Base-by-base conservation (phyloP, 805 yeast species). In the Pichia pseudocactophila region DNA sequence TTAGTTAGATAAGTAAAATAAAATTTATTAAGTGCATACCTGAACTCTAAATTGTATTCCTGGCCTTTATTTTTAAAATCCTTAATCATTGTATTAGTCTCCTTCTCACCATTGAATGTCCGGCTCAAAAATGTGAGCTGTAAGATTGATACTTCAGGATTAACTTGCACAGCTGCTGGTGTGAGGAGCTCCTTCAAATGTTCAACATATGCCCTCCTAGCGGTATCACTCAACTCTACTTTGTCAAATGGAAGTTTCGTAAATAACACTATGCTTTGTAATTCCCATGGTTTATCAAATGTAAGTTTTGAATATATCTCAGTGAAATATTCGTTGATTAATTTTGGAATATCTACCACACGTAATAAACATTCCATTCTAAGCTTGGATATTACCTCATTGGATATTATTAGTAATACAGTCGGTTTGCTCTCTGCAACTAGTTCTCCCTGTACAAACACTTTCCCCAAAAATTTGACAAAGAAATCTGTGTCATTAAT, bases 221-320 rank as follows among this genome's bases (percentile, higher is more conserved):
- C 12, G 1, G 18, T n/a, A 19, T 17, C 15, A 12, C n/a, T 12
- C 7, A 40, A 27, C 3, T 25, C 16, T 5, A 40, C 17, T 12
- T 32, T 15, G 11, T 9, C n/a, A n/a, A 22, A 2, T 22, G 45
- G 44, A 3, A 45, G 13, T 32, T 43, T 45, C 10, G 41, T 45
- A 1, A 48, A 25, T 17, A 48, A 28, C 6, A 22, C 30, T 19
- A 48, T 48, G 12, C 49, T 45, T 19, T 48, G 51, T 28, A 48
- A 33, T 11, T 45, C 47, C 49, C 49, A 48, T 25, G 47, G 49
- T 19, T 30, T 30, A 5, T 41, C 17, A 4, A 48, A 20, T 9
- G 39, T 30, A n/a, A 45, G 35, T 7, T 26, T 13, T 2, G 41
- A 42, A 30, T 43, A 47, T 3, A 41, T 17, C 3, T 28, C 20